Percentiles rank a stretch among this genome's conserved stretches.
Evolutionary conservation across 1,284 basidiomycete species (phyloP).

Genomic region (Ceratobasidium sp.): DNA sequence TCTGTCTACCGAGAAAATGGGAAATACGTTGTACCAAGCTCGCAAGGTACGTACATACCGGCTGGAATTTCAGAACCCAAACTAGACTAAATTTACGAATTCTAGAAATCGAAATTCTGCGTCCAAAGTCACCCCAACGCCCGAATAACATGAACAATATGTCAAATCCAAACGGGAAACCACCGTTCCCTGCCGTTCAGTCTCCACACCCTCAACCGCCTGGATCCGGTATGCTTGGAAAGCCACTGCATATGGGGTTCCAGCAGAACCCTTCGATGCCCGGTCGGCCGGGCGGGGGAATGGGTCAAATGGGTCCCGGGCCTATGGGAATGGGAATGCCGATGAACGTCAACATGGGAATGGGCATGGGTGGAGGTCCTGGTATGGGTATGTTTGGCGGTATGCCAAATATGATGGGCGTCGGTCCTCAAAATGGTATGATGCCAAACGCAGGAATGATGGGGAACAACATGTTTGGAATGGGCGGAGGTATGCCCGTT

Average conservation of each 20-base stretch:
- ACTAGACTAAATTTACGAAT: slow-evolving; percentile 45
- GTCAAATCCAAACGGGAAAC: slow-evolving; percentile 43
- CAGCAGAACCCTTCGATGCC: slow-evolving; percentile 7
- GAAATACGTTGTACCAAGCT: slow-evolving; percentile 70
- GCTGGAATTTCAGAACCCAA: slow-evolving; percentile 17
- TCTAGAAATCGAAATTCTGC: slow-evolving; percentile 78
- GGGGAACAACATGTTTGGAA: slow-evolving; percentile 44
- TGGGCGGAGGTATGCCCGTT: slow-evolving; percentile 45
- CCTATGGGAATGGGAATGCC: slow-evolving; percentile 41
- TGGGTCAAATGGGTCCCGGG: slow-evolving; percentile 42
- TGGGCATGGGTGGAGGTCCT: slow-evolving; percentile 42
- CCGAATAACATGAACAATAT: slow-evolving; percentile 46
- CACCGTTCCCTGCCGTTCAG: slow-evolving; percentile 28
- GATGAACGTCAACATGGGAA: slow-evolving; percentile 43
- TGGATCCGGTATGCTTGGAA: slow-evolving; percentile 32
- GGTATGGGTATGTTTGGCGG: slow-evolving; percentile 13
- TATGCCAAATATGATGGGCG: slow-evolving; percentile 33
- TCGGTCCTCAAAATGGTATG: slow-evolving; percentile 45
- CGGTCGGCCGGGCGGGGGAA: slow-evolving; percentile 35
- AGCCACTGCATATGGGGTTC: slow-evolving; percentile 33
- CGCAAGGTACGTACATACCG: slow-evolving; percentile 53
- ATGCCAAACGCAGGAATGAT: slow-evolving; percentile 43
- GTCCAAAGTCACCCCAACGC: slow-evolving; percentile 82
- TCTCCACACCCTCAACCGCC: slow-evolving; percentile 45
- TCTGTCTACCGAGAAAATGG: slow-evolving; percentile 56